phyloP scores from a whole-genome alignment of 2,329 filamentous ascomycete species.

The Pestalotiopsis sp. region DNA sequence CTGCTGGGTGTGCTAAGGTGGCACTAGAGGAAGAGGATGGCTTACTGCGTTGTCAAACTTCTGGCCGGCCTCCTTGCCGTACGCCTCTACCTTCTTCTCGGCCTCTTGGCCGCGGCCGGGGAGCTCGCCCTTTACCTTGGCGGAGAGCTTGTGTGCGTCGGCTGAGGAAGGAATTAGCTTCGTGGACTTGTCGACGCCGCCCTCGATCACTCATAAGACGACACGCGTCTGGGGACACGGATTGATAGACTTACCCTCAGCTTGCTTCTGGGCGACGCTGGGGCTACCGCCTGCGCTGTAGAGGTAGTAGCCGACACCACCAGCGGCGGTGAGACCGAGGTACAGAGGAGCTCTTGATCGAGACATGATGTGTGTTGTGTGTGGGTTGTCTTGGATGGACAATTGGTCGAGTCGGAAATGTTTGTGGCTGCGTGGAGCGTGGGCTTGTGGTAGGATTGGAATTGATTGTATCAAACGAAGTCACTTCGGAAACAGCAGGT shows the following conservation, averaged over 20 bases:
- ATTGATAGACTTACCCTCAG: conserved; percentile 65
- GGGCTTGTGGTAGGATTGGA: not conserved
- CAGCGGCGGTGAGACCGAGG: conserved; percentile 63
- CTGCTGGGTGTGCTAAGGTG: not conserved
- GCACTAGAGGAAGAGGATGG: conserved; percentile 18
- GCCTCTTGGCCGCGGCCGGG: conserved; percentile 62
- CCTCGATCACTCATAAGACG: not conserved
- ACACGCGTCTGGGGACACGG: not conserved
- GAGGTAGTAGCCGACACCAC: conserved; percentile 83
- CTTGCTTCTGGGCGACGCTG: conserved; percentile 80
- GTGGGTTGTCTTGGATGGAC: not conserved
- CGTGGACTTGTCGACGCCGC: not conserved
- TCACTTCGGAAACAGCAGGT: not conserved
- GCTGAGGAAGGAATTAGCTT: conserved; percentile 48
- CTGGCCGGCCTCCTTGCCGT: conserved; percentile 60
- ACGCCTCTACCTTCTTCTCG: conserved; percentile 64
- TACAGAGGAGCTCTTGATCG: conserved; percentile 46
- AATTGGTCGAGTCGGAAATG: conserved; percentile 2
- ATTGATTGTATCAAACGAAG: not conserved
- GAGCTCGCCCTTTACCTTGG: conserved; percentile 65
- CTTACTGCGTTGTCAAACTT: conserved; percentile 71
- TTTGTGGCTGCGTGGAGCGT: not conserved
- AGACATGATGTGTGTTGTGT: conserved; percentile 40
- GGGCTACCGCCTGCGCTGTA: conserved; percentile 82
- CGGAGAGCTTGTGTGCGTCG: conserved; percentile 70